phyloP scores from a whole-genome alignment of 805 yeast species.

The Clavispora carvajalis region DNA sequence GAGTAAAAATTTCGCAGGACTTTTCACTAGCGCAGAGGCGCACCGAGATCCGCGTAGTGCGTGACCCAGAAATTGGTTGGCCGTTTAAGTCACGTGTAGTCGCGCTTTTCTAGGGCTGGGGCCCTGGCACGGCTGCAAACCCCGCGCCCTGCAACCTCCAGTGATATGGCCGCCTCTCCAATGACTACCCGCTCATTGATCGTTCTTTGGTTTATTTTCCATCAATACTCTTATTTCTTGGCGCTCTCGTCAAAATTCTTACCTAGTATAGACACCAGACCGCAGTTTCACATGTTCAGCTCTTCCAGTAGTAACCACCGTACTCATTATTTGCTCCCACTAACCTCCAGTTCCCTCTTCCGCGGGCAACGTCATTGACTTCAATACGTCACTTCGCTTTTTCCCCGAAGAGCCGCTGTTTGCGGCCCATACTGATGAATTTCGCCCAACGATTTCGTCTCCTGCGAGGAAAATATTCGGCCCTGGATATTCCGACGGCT shows the following conservation, averaged over 20 bases:
- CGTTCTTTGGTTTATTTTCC: too few relatives aligned
- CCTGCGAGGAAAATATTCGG: neutral
- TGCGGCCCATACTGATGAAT: neutral
- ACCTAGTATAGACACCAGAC: too few relatives aligned
- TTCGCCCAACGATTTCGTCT: neutral
- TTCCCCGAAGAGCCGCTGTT: neutral
- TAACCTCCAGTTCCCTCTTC: neutral
- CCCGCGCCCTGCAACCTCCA: neutral
- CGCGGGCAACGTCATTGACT: neutral
- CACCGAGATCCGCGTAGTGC: conserved; percentile 12
- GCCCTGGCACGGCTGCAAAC: conserved; percentile 7
- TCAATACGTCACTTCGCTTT: neutral
- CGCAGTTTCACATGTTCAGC: neutral
- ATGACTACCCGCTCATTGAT: too few relatives aligned
- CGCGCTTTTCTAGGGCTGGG: conserved; percentile 7
- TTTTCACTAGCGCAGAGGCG: conserved; percentile 7
- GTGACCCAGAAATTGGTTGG: conserved; percentile 2
- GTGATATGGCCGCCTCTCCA: too few relatives aligned
- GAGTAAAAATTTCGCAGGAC: conserved; percentile 6
- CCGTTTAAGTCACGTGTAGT: conserved; percentile 9
- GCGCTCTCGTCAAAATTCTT: too few relatives aligned
- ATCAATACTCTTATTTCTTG: too few relatives aligned
- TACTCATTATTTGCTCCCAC: neutral
- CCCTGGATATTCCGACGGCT: neutral
- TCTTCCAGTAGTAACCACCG: neutral